These are phyloP conservation scores for Podaxis carcinomalis DNA, from an alignment of 768 basidiomycete genomes.

Conservation along the genomic window DNA sequence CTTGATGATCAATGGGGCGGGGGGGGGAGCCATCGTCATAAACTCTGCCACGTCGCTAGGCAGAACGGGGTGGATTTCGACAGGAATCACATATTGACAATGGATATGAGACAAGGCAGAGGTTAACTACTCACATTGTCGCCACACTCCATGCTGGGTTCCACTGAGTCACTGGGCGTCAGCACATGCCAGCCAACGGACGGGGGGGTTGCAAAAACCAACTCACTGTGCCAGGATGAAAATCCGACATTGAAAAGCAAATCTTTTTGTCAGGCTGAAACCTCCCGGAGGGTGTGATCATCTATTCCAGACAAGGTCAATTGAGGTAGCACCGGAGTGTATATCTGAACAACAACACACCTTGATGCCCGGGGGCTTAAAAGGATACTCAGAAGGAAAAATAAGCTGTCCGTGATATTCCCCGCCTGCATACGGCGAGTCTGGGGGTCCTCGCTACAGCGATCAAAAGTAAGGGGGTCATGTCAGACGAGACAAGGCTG, in stretches of 20 bases:
- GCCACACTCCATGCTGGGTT: constrained; percentile 95
- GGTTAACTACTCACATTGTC: constrained; percentile 66
- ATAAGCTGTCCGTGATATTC: constrained; percentile 93
- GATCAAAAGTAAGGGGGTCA: not conserved
- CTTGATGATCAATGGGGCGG: not conserved
- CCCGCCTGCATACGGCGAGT: constrained; percentile 86
- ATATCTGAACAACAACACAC: constrained; percentile 32
- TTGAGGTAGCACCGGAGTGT: constrained; percentile 6
- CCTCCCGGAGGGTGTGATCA: constrained; percentile 87
- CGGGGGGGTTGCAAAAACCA: not conserved
- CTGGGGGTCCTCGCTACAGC: constrained; percentile 84
- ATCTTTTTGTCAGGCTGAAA: constrained; percentile 94
- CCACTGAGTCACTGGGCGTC: constrained; percentile 50
- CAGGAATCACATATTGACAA: not conserved
- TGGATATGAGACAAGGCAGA: constrained; percentile 6
- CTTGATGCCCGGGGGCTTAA: constrained; percentile 97
- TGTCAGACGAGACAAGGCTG: constrained; percentile 11
- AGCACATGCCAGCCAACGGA: not conserved
- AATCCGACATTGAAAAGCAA: constrained; percentile 97
- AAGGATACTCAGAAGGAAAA: constrained; percentile 93
- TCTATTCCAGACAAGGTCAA: constrained; percentile 37
- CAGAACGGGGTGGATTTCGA: not conserved
- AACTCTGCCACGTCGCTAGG: constrained; percentile 1
- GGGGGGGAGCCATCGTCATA: not conserved
- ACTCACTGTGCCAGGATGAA: constrained; percentile 84